Conservation (phyloP, 2,329 filamentous ascomycete genomes). For the Botrytis pseudocinerea region DNA sequence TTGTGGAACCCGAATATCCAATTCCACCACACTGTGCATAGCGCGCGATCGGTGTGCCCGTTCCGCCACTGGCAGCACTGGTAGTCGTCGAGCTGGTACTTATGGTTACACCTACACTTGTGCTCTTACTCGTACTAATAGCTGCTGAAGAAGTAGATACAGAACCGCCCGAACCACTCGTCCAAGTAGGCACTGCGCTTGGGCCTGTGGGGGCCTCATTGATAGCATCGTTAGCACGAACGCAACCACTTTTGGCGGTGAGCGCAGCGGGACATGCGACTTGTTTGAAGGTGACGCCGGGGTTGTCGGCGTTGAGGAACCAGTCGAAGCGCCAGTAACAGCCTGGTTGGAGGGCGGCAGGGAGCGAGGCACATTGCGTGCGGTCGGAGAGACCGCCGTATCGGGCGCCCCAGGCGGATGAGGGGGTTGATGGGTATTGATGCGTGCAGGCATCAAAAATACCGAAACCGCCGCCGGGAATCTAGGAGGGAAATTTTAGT, state of each 20-base stretch:
- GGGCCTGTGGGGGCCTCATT: conserved; percentile 19
- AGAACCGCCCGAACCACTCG: neutral
- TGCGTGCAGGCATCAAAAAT: conserved; percentile 54
- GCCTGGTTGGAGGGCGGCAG: conserved; percentile 45
- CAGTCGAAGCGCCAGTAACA: conserved; percentile 56
- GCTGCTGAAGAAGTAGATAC: neutral
- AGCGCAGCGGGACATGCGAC: conserved; percentile 50
- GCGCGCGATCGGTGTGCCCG: neutral
- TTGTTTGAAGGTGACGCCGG: conserved; percentile 46
- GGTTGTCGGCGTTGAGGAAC: conserved; percentile 52
- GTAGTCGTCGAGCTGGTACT: neutral
- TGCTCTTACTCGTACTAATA: neutral
- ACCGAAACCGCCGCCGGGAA: conserved; percentile 58
- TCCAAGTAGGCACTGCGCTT: conserved; percentile 12
- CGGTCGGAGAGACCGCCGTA: conserved; percentile 51
- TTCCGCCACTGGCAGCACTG: neutral
- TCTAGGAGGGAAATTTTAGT: conserved; percentile 37
- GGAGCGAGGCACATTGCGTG: conserved; percentile 48
- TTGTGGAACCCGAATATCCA: conserved; percentile 13
- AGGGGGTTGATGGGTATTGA: conserved; percentile 47
- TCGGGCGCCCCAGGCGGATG: conserved; percentile 47
- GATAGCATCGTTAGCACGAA: conserved; percentile 19
- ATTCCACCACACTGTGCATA: conserved; percentile 21
- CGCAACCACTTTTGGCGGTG: conserved; percentile 47
- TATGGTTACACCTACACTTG: neutral